A percentile compares a stretch with the other conserved stretches of the same genome.
Evolutionary conservation across 2,329 filamentous ascomycete genomes (phyloP).

Genomic region (Fusarium brevicatenulatum): DNA sequence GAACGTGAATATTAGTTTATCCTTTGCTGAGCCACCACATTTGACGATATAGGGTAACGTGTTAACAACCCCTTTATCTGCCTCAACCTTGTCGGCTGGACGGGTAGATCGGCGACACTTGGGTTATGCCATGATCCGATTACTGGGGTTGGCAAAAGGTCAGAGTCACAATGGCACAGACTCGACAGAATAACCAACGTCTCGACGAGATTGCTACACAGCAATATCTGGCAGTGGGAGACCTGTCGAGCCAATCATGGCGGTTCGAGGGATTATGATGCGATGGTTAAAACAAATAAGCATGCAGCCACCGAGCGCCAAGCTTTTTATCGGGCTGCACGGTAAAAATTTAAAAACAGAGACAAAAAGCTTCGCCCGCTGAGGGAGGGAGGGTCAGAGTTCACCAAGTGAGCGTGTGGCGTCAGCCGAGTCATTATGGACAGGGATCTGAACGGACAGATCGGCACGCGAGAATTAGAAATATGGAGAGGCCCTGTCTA

Average conservation of each 20-base stretch:
- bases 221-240: neutral
- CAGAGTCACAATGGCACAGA: neutral
- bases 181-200: neutral
- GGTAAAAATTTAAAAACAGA: constrained; percentile 39
- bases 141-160: neutral
- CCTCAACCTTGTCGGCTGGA: neutral
- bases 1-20: neutral
- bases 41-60: neutral
- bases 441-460: constrained; percentile 40
- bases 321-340: constrained; percentile 44
- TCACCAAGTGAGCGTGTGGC: constrained; percentile 23
- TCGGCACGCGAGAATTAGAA: constrained; percentile 44
- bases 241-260: constrained; percentile 14
- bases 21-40: neutral
- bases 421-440: constrained; percentile 35
- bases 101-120: constrained; percentile 30
- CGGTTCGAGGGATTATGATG: constrained; percentile 19
- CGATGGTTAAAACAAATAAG: constrained; percentile 35
- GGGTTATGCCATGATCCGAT: neutral
- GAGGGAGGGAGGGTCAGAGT: constrained; percentile 19
- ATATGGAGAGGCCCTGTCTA: constrained; percentile 41
- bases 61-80: neutral
- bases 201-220: neutral
- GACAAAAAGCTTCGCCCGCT: constrained; percentile 41
- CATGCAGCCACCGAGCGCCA: constrained; percentile 45